These are phyloP conservation scores for Medicago lupulina DNA, from an alignment of 306 rosid genomes.

Conservation along the genomic window DNA sequence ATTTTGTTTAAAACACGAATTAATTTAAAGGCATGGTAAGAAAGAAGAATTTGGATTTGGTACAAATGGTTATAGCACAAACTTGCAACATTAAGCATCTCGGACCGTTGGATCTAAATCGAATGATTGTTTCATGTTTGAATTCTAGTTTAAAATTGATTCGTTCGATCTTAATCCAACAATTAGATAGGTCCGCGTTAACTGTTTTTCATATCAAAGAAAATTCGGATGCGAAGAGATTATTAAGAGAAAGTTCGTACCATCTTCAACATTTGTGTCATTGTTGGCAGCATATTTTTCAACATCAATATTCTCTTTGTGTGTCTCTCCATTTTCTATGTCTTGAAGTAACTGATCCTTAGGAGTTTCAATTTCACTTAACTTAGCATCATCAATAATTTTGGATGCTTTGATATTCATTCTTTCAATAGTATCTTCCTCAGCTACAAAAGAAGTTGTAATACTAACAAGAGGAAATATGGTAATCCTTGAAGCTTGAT, in stretches of 20 bases:
- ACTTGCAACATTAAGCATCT: no score
- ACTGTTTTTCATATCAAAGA: background rate
- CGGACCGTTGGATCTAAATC: no score
- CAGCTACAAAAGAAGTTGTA: constrained; percentile 62
- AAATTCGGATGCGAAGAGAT: no score
- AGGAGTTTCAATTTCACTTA: background rate
- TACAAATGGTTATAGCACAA: no score
- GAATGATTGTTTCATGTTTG: no score
- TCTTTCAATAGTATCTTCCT: constrained; percentile 74
- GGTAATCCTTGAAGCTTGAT: constrained; percentile 91
- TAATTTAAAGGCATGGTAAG: no score
- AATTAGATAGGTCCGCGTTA: background rate
- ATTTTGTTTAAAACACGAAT: no score
- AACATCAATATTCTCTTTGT: constrained; percentile 17
- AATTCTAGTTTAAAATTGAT: no score
- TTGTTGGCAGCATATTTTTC: background rate
- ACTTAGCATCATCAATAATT: constrained; percentile 29
- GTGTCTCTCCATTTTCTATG: constrained; percentile 52
- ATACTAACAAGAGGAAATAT: constrained; percentile 86
- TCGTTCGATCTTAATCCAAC: background rate
- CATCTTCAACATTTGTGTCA: constrained; percentile 47
- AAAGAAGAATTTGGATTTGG: no score
- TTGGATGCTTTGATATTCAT: constrained; percentile 42
- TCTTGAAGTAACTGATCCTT: constrained; percentile 43
- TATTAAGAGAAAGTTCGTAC: constrained; percentile 33